Conservation (phyloP, 331 rosid species). For the Rhamnella rubrinervis region DNA sequence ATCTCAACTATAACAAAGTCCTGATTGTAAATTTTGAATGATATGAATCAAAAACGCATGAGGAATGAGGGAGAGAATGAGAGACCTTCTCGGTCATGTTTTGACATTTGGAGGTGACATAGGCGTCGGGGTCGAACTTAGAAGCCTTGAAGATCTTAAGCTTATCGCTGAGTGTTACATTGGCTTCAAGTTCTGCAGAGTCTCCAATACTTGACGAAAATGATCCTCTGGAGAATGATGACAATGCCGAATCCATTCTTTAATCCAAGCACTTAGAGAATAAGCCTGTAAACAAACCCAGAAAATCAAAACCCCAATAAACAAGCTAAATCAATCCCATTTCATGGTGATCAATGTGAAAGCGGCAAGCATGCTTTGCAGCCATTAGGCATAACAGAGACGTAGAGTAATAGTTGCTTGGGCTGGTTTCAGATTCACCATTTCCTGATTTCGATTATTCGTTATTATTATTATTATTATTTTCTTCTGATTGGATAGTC, state of each 20-base stretch:
- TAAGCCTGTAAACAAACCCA: no score
- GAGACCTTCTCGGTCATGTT: conserved; percentile 72
- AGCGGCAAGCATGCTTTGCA: no score
- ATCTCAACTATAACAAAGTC: neutral
- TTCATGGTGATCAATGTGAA: no score
- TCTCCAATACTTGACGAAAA: conserved; percentile 49
- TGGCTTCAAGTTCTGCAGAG: conserved; percentile 49
- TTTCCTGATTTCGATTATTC: no score
- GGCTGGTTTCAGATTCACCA: no score
- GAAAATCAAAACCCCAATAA: no score
- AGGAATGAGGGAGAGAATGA: neutral
- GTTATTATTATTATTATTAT: no score
- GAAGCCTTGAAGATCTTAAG: conserved; percentile 69
- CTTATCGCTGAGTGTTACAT: conserved; percentile 64
- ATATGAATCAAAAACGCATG: neutral
- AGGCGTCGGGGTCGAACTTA: conserved; percentile 57
- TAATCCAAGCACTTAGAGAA: no score
- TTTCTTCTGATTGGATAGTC: no score
- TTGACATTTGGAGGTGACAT: conserved; percentile 67
- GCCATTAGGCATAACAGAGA: no score
- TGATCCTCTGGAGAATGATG: conserved; percentile 54
- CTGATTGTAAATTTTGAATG: neutral
- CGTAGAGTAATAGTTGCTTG: no score
- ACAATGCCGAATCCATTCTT: conserved; percentile 12
- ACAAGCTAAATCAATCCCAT: no score